These are phyloP conservation scores for Coemansia javaensis DNA, from an alignment of 192 early-diverging fungal genomes.

Conservation along the genomic window DNA sequence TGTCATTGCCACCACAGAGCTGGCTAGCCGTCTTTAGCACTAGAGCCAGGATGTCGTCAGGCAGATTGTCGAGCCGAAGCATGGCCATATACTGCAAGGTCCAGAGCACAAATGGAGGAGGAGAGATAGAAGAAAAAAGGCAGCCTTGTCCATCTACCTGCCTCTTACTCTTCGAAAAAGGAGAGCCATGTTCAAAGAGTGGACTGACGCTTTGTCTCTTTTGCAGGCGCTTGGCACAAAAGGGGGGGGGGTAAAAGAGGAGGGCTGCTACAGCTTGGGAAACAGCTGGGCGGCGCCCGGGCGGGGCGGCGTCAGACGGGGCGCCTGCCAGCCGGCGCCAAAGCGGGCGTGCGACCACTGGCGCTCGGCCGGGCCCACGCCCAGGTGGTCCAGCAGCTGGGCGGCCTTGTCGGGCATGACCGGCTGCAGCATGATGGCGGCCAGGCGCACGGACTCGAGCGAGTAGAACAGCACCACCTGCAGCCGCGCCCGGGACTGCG, in stretches of 20 bases:
- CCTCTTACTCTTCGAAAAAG: no score
- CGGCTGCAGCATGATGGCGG: slow-evolving; percentile 72
- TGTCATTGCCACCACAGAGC: no score
- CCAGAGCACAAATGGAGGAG: no score
- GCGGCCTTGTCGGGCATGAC: slow-evolving; percentile 78
- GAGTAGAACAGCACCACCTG: slow-evolving; percentile 67
- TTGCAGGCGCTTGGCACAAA: background rate
- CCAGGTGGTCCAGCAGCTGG: slow-evolving; percentile 62
- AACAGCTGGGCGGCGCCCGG: slow-evolving; percentile 15
- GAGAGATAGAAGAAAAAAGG: no score
- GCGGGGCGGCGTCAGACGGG: background rate
- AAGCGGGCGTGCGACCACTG: slow-evolving; percentile 55
- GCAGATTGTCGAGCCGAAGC: no score
- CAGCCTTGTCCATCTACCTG: no score
- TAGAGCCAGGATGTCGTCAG: no score
- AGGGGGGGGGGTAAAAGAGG: background rate
- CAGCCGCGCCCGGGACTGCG: slow-evolving; percentile 38
- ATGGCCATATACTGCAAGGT: no score
- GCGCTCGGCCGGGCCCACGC: slow-evolving; percentile 55
- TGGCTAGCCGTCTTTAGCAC: no score
- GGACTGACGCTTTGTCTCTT: no score
- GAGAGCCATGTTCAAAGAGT: no score
- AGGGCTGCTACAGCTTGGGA: slow-evolving; percentile 20
- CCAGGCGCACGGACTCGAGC: slow-evolving; percentile 69
- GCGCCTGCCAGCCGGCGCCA: slow-evolving; percentile 57